These are phyloP conservation scores for Phytophthora tentaculata DNA, from an alignment of 352 stramenopile genomes.

Conservation along the genomic window DNA sequence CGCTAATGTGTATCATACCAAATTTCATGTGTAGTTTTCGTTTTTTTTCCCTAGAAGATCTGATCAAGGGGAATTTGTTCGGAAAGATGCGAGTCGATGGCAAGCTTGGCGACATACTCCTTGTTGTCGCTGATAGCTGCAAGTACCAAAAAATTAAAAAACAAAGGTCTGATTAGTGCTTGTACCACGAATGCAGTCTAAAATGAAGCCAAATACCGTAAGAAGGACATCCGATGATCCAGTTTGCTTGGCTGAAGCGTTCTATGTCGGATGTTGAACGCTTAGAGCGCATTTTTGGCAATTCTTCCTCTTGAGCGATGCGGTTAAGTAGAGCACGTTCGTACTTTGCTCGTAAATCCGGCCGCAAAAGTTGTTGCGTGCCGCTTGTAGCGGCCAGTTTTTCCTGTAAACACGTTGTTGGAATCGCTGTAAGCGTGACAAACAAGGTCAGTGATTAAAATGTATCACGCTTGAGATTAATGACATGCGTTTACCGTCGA, in stretches of 20 bases:
- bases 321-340: slow-evolving; percentile 49
- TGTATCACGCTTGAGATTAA: not conserved
- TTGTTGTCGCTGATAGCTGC: slow-evolving; percentile 85
- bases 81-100: slow-evolving; percentile 78
- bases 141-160: not conserved
- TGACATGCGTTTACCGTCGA: slow-evolving; percentile 53
- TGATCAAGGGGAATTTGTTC: slow-evolving; percentile 63
- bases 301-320: slow-evolving; percentile 12
- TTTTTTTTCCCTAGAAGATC: slow-evolving; percentile 51
- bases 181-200: not conserved
- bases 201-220: slow-evolving; percentile 51
- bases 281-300: slow-evolving; percentile 24
- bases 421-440: slow-evolving; percentile 46
- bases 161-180: too few relatives aligned
- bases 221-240: slow-evolving; percentile 75
- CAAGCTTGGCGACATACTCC: slow-evolving; percentile 77
- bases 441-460: slow-evolving; percentile 7
- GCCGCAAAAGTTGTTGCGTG: slow-evolving; percentile 30
- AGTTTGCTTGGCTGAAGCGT: slow-evolving; percentile 56
- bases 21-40: too few relatives aligned
- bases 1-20: too few relatives aligned
- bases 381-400: slow-evolving; percentile 47
- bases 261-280: slow-evolving; percentile 51
- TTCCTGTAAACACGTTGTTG: slow-evolving; percentile 60
- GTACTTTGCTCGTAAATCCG: slow-evolving; percentile 54